Conservation (phyloP, 73 alveolate genomes). For the Effrenium voratum region DNA sequence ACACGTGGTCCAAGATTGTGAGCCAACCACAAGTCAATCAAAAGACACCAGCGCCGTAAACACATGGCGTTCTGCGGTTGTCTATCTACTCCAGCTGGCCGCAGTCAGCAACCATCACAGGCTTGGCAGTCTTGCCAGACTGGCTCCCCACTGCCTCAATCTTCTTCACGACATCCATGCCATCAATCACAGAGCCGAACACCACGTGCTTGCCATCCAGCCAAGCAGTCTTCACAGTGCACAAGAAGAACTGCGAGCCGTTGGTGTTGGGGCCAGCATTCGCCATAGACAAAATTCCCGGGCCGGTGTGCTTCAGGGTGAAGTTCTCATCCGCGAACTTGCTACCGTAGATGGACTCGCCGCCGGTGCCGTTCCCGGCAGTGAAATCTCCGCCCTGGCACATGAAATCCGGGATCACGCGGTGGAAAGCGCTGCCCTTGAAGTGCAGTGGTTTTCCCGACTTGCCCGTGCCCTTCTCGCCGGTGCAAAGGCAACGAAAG, state of each 20-base stretch:
- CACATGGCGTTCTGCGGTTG: no score
- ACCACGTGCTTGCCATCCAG: conserved; percentile 99
- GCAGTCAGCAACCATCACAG: conserved; percentile 95
- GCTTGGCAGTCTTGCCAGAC: conserved; percentile 95
- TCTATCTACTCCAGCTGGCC: conserved; percentile 94
- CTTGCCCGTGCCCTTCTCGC: conserved; percentile 94
- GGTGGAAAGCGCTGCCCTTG: conserved; percentile 97
- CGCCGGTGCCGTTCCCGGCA: conserved; percentile 98
- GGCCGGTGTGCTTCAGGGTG: conserved; percentile 96
- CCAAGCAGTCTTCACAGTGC: conserved; percentile 98
- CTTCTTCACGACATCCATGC: conserved; percentile 95
- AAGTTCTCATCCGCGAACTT: conserved; percentile 98
- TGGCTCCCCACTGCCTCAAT: conserved; percentile 94
- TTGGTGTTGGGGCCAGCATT: conserved; percentile 99
- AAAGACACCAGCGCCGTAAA: no score
- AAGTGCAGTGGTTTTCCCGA: conserved; percentile 96
- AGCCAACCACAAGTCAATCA: no score
- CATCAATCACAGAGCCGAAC: conserved; percentile 97
- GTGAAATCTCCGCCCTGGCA: conserved; percentile 98
- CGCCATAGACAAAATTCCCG: conserved; percentile 99
- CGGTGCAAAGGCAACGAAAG: conserved; percentile 96
- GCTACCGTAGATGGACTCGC: conserved; percentile 98
- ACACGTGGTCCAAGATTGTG: no score
- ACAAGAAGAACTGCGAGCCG: conserved; percentile 99
- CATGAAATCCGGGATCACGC: conserved; percentile 98